Percentiles rank a stretch among this genome's conserved stretches.
These are phyloP conservation scores for Boletus edulis DNA, from an alignment of 768 basidiomycete species.

Conservation along the genomic window DNA sequence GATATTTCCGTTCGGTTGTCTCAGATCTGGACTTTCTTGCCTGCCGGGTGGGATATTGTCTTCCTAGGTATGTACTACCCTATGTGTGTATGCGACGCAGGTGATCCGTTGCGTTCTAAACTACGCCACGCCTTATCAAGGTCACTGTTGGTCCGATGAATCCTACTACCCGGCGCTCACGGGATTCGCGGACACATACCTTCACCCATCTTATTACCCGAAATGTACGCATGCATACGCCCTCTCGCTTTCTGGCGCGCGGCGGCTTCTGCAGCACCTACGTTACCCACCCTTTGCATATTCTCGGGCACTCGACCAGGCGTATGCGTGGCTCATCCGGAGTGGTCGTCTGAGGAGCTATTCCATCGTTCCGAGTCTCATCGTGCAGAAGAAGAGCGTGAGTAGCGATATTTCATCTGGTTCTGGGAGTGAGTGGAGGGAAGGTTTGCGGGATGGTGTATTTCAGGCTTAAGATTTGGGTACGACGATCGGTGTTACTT, in stretches of 20 bases:
- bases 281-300: conserved; percentile 68
- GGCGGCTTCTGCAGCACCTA: conserved; percentile 56
- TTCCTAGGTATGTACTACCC: conserved; percentile 52
- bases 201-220: conserved; percentile 60
- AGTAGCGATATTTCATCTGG: conserved; percentile 53
- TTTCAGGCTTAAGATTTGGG: conserved; percentile 24
- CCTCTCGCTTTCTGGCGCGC: conserved; percentile 57
- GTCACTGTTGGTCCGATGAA: conserved; percentile 82
- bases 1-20: conserved; percentile 46
- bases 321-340: conserved; percentile 62
- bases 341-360: conserved; percentile 55
- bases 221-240: conserved; percentile 77
- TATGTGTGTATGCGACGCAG: neutral
- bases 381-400: conserved; percentile 60
- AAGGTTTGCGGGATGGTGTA: conserved; percentile 46
- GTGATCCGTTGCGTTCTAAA: neutral
- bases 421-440: conserved; percentile 57
- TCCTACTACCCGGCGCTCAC: conserved; percentile 40
- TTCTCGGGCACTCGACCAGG: conserved; percentile 75
- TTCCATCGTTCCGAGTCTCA: conserved; percentile 65
- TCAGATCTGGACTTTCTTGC: conserved; percentile 51
- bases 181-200: conserved; percentile 16
- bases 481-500: too few species aligned
- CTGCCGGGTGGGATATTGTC: conserved; percentile 68
- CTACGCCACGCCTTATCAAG: conserved; percentile 33